These are phyloP conservation scores for Aspergillus incahuasiensis DNA, from an alignment of 495 filamentous ascomycete genomes.

Conservation along the genomic window DNA sequence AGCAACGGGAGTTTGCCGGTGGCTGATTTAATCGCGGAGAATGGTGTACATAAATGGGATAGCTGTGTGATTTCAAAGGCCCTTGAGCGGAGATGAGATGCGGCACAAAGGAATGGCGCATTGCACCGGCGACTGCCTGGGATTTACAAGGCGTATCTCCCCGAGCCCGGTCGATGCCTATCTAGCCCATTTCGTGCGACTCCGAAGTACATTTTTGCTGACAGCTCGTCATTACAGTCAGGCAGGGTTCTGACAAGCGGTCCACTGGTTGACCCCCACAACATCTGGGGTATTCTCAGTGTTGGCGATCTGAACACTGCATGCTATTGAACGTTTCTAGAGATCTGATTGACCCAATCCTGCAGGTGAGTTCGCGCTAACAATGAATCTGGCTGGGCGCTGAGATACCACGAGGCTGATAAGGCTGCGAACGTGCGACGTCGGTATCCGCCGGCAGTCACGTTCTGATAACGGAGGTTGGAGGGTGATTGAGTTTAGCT, in stretches of 20 bases:
- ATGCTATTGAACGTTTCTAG: conserved; percentile 41
- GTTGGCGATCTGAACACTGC: conserved; percentile 28
- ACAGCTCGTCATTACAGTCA: conserved; percentile 27
- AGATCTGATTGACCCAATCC: conserved; percentile 37
- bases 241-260: conserved; percentile 27
- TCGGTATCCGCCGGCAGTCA: conserved; percentile 91
- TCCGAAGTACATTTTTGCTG: background rate
- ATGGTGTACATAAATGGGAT: conserved; percentile 14
- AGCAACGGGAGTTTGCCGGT: no score
- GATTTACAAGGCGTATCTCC: background rate
- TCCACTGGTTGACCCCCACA: conserved; percentile 39
- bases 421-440: conserved; percentile 34
- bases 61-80: conserved; percentile 28
- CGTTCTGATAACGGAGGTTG: conserved; percentile 73
- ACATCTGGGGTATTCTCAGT: conserved; percentile 31
- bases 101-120: conserved; percentile 34
- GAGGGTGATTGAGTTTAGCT: conserved; percentile 54
- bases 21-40: no score
- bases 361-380: conserved; percentile 56
- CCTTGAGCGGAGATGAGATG: conserved; percentile 28
- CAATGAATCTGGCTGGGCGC: background rate
- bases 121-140: conserved; percentile 39
- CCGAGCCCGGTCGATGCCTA: background rate
- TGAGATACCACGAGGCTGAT: conserved; percentile 5
- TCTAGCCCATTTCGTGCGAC: background rate